Evolutionary conservation across 768 basidiomycete genomes (phyloP).

Genomic region (Podaxis carcinomalis): DNA sequence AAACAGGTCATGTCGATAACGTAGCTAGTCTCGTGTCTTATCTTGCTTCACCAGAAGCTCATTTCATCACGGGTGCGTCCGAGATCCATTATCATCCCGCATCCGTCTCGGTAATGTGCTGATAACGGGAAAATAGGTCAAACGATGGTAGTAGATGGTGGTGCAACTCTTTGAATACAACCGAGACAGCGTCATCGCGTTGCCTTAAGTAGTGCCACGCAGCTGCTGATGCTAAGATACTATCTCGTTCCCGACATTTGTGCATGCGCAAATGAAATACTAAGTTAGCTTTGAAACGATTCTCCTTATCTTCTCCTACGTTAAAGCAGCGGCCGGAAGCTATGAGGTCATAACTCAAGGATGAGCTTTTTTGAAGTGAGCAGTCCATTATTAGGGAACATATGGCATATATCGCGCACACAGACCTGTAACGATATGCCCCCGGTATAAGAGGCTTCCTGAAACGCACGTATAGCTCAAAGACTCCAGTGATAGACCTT

Average conservation of each 20-base stretch:
- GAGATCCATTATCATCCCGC: background rate
- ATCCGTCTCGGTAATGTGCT: background rate
- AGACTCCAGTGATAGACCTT: background rate
- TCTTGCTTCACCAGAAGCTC: slow-evolving; percentile 15
- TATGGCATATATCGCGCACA: slow-evolving; percentile 1
- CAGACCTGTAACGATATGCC: background rate
- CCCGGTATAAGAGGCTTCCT: background rate
- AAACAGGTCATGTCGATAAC: slow-evolving; percentile 6
- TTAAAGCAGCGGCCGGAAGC: background rate
- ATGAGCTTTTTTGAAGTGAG: background rate
- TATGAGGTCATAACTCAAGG: background rate
- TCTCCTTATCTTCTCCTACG: background rate
- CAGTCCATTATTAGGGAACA: background rate
- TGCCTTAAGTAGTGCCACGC: background rate
- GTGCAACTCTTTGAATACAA: background rate
- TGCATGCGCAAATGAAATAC: background rate
- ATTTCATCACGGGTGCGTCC: slow-evolving; percentile 2
- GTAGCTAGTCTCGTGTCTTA: slow-evolving; percentile 19
- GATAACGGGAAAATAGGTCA: slow-evolving; percentile 1
- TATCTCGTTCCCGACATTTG: no score
- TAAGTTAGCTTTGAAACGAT: background rate
- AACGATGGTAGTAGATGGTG: background rate
- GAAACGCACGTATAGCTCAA: background rate
- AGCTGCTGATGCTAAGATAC: background rate
- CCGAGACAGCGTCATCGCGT: background rate